A percentile compares a stretch with the other conserved stretches of the same genome.
Conservation (phyloP, 2,329 filamentous ascomycete genomes). For the Cercospora zeae-maydis region DNA sequence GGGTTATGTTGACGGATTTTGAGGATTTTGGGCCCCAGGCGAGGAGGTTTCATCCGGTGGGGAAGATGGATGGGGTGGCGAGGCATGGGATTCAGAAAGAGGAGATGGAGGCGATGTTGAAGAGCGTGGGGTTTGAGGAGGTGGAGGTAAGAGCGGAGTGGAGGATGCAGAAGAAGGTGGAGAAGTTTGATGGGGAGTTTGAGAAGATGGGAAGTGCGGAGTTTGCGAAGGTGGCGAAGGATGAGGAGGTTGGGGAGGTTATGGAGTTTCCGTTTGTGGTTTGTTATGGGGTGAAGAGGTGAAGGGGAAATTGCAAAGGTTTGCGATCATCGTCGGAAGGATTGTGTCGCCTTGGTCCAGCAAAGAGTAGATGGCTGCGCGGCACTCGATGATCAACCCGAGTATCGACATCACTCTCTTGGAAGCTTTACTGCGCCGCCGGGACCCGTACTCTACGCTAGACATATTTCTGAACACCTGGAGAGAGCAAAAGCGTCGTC, state of each 20-base stretch:
- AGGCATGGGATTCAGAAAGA: conserved; percentile 27
- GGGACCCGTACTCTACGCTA: not conserved
- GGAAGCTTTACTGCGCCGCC: not conserved
- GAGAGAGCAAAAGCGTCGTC: too few species aligned
- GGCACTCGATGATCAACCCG: not conserved
- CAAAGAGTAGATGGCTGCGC: not conserved
- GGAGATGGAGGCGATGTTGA: conserved; percentile 23
- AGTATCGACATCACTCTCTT: not conserved
- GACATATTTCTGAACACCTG: not conserved
- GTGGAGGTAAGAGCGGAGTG: conserved; percentile 25
- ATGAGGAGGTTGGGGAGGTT: conserved; percentile 18
- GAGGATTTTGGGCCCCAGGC: conserved; percentile 29
- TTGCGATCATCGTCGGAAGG: not conserved
- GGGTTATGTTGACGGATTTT: conserved; percentile 30
- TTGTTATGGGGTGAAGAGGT: conserved; percentile 24
- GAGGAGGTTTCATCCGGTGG: conserved; percentile 26
- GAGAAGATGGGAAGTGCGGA: conserved; percentile 23
- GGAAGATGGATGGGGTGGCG: conserved; percentile 28
- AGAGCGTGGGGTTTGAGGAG: conserved; percentile 23
- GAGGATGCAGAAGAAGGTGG: conserved; percentile 30
- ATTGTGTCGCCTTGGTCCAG: not conserved
- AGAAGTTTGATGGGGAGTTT: conserved; percentile 33
- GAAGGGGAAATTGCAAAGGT: not conserved
- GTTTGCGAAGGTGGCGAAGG: conserved; percentile 19
- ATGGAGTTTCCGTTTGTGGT: conserved; percentile 30